Evolutionary conservation across 73 alveolate genomes (phyloP), one percentile per base, ranked within the genome.

Genomic region (Stentor roeselii): DNA sequence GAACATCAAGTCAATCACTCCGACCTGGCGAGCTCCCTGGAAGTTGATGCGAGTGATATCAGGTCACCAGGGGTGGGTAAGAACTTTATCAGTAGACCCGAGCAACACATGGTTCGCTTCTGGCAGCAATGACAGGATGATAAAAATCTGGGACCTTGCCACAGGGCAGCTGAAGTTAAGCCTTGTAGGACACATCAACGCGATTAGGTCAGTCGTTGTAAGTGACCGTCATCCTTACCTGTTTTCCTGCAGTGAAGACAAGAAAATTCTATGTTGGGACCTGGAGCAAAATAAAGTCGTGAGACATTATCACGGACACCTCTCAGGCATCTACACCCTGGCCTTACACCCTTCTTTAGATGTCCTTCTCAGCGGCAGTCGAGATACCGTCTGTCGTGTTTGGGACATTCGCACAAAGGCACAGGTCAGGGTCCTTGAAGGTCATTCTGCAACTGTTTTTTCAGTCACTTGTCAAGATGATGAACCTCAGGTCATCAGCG

Each of bases 321-420:
- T 97, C 42, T 89, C 94, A 38, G 90, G 86, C n/a, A 98, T 98
- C 32, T 97, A 97, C 87, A 37, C 95, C 41, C 75, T 98, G 59
- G 96, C 98, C 3, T 77, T 98, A 60, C 99, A 98, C 85, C 99
- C 99, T 27, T 86, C 97, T n/a, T 87, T 97, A 84, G 99, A 98
- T 89, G 75, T 98, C 11, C 92, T 98, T 35, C 93, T 94, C 0
- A 92, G 99, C 36, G 99, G 99, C 31, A 96, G 99, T 27, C 89
- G 99, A 83, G 99, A 97, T 82, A 90, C 98, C 32, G 98, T 95
- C 2, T 98, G 95, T 0, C 82, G 99, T 82, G 97, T 98, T 4
- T 98, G 99, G 99, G 99, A 98, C 86, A 95, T 98, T 83, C 91
- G 99, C 83, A 96, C 99, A 36, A 97, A 98, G 90, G 92, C 95